These are phyloP conservation scores for Oemleria cerasiformis DNA, from an alignment of 306 rosid species.

Conservation along the genomic window DNA sequence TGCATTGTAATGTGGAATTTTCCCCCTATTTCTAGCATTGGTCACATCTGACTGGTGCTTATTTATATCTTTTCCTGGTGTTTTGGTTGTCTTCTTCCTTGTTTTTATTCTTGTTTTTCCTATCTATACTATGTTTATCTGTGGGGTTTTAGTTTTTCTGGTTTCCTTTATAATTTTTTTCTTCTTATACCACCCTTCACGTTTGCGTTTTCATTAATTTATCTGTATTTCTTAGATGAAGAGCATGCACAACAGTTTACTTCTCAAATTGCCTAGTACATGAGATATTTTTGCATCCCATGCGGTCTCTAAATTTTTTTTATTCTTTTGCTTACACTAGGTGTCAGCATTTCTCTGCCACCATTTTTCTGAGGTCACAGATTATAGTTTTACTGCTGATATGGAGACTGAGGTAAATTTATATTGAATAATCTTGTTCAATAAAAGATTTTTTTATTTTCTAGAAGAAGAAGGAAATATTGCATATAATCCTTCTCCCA, in stretches of 20 bases:
- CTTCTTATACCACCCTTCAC: background rate
- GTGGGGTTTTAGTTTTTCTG: background rate
- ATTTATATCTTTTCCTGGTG: background rate
- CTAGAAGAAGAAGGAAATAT: background rate
- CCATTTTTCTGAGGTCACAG: constrained; percentile 92
- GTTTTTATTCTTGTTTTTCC: background rate
- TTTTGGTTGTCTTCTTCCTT: background rate
- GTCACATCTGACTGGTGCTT: background rate
- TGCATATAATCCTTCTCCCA: background rate
- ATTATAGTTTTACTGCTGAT: constrained; percentile 94
- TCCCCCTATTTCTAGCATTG: background rate
- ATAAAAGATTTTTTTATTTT: background rate
- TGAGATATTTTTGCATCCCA: constrained; percentile 1
- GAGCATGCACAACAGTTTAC: background rate
- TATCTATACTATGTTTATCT: background rate
- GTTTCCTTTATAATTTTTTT: background rate
- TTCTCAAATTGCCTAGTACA: background rate
- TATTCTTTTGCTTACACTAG: constrained; percentile 41
- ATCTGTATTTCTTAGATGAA: background rate
- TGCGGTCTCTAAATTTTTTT: constrained; percentile 16
- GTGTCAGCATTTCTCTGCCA: constrained; percentile 93
- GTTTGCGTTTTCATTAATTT: background rate
- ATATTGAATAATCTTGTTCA: background rate
- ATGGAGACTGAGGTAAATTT: constrained; percentile 90
- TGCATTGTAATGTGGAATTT: background rate